These are phyloP conservation scores for Turritis glabra DNA, from an alignment of 345 rosid genomes.

Conservation along the genomic window DNA sequence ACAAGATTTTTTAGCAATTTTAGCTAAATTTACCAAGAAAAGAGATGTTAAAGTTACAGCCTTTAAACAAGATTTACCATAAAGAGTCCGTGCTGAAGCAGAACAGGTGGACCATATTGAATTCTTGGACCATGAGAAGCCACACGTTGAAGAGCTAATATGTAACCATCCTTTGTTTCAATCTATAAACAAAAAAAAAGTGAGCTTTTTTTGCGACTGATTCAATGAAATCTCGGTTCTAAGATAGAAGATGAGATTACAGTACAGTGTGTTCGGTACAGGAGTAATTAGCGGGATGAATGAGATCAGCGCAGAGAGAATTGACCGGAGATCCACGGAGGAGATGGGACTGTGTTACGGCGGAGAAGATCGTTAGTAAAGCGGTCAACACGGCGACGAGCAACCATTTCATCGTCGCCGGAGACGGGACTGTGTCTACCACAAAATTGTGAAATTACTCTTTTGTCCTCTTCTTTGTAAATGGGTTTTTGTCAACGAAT, in stretches of 20 bases:
- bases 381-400: slow-evolving; percentile 2
- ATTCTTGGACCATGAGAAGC: slow-evolving; percentile 45
- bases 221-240: background rate
- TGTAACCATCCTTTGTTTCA: slow-evolving; percentile 79
- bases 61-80: slow-evolving; percentile 55
- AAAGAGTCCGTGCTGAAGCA: slow-evolving; percentile 90
- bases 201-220: background rate
- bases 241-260: slow-evolving; percentile 43
- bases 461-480: background rate
- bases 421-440: background rate
- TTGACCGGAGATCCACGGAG: slow-evolving; percentile 39
- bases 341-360: slow-evolving; percentile 24
- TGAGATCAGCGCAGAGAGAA: slow-evolving; percentile 63
- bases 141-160: slow-evolving; percentile 79
- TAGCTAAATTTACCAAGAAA: background rate
- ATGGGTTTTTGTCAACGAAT: background rate
- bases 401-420: slow-evolving; percentile 24
- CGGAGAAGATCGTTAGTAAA: background rate
- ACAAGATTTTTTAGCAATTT: background rate
- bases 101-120: slow-evolving; percentile 59
- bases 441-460: background rate
- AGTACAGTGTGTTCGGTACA: slow-evolving; percentile 81
- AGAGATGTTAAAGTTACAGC: background rate
- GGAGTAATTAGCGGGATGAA: slow-evolving; percentile 67
- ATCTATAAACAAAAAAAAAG: slow-evolving; percentile 41